These are phyloP conservation scores for Cladophialophora bantiana DNA, from an alignment of 2,329 filamentous ascomycete genomes.

Conservation along the genomic window DNA sequence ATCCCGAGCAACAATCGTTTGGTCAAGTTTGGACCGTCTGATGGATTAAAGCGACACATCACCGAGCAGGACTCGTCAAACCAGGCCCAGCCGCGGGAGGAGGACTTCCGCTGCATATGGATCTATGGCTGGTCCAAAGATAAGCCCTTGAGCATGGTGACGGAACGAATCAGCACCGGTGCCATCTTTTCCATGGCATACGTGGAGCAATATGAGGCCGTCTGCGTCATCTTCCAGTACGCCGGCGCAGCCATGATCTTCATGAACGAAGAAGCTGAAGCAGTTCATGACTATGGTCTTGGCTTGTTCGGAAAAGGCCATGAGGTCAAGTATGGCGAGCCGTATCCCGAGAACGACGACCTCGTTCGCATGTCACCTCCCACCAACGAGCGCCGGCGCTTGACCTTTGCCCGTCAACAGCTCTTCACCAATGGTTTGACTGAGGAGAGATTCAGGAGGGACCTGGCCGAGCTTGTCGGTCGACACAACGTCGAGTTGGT, in stretches of 20 bases:
- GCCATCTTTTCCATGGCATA: slow-evolving; percentile 50
- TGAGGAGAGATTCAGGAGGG: slow-evolving; percentile 46
- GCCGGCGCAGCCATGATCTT: slow-evolving; percentile 47
- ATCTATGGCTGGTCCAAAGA: slow-evolving; percentile 37
- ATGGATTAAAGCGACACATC: slow-evolving; percentile 37
- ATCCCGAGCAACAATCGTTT: slow-evolving; percentile 37
- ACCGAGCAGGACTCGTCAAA: slow-evolving; percentile 23
- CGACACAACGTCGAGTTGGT: slow-evolving; percentile 49
- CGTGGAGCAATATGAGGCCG: slow-evolving; percentile 42
- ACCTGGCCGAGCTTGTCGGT: slow-evolving; percentile 46
- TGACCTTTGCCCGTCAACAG: slow-evolving; percentile 51
- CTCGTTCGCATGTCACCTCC: slow-evolving; percentile 47
- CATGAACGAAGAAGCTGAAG: slow-evolving; percentile 44
- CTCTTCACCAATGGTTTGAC: slow-evolving; percentile 48
- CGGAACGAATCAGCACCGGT: slow-evolving; percentile 49
- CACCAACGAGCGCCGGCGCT: slow-evolving; percentile 49
- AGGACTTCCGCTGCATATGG: slow-evolving; percentile 41
- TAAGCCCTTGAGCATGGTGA: slow-evolving; percentile 41
- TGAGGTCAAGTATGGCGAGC: slow-evolving; percentile 43
- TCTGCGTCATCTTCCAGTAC: slow-evolving; percentile 50
- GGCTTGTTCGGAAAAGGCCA: slow-evolving; percentile 47
- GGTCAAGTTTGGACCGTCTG: slow-evolving; percentile 40
- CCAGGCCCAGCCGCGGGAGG: slow-evolving; percentile 20
- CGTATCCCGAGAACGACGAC: slow-evolving; percentile 47
- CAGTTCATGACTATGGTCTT: slow-evolving; percentile 42